Evolutionary conservation across 2,329 filamentous ascomycete genomes (phyloP).

Genomic region (Fusarium devonianum): DNA sequence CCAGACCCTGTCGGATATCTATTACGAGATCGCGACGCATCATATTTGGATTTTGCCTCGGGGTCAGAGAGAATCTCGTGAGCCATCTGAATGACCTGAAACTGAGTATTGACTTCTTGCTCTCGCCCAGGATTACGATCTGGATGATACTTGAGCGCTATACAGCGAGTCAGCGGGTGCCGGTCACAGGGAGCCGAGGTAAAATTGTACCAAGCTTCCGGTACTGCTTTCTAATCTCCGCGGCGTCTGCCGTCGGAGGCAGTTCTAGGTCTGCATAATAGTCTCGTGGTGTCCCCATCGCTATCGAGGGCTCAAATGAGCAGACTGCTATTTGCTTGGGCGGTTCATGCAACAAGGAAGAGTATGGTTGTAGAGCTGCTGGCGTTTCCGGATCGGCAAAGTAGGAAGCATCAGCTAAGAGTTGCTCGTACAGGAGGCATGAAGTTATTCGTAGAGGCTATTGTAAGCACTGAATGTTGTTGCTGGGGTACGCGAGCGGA

Average conservation of each 20-base stretch:
- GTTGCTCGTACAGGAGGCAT: constrained; percentile 9
- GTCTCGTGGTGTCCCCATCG: constrained; percentile 64
- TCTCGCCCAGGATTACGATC: constrained; percentile 88
- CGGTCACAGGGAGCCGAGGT: background rate
- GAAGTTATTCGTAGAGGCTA: background rate
- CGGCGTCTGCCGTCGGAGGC: constrained; percentile 68
- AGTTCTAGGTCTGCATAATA: constrained; percentile 88
- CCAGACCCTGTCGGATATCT: constrained; percentile 60
- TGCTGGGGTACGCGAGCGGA: background rate
- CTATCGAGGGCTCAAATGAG: constrained; percentile 21
- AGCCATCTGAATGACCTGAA: constrained; percentile 85
- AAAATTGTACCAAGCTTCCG: constrained; percentile 73
- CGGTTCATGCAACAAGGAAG: constrained; percentile 2
- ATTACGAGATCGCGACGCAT: constrained; percentile 53
- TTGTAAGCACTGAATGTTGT: background rate
- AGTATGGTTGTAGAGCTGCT: constrained; percentile 1
- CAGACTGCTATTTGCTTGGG: constrained; percentile 6
- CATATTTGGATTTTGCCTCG: constrained; percentile 60
- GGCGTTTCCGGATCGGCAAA: background rate
- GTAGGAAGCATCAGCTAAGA: constrained; percentile 7
- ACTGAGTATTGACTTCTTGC: constrained; percentile 79
- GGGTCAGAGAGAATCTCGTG: constrained; percentile 74
- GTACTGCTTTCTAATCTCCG: constrained; percentile 87
- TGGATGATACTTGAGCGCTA: constrained; percentile 85
- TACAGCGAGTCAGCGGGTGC: constrained; percentile 35